These are phyloP conservation scores for Diplosphaera chodatii DNA, from an alignment of 139 green algal species.

Conservation along the genomic window DNA sequence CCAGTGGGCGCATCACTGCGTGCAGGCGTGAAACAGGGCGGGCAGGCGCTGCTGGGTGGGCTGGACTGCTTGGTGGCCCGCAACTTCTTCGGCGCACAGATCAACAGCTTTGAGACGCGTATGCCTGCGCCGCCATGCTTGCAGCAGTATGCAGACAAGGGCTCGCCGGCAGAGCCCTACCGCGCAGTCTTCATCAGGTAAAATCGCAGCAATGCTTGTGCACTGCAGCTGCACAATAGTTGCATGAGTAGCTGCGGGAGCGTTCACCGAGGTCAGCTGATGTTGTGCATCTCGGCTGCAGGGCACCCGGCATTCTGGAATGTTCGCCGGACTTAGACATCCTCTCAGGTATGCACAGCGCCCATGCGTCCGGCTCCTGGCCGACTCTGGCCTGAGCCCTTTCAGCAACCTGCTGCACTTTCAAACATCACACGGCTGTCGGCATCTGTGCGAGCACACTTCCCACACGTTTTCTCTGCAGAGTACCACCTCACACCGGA, in stretches of 20 bases:
- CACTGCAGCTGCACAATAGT: no score
- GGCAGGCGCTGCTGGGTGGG: slow-evolving; percentile 88
- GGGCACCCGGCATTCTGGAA: background rate
- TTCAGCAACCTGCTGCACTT: no score
- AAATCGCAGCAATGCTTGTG: no score
- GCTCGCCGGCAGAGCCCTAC: slow-evolving; percentile 10
- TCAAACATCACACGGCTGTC: no score
- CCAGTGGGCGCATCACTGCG: no score
- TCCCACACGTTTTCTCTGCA: no score
- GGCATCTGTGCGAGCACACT: no score
- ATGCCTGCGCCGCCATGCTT: slow-evolving; percentile 59
- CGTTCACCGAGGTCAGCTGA: no score
- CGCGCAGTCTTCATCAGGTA: slow-evolving; percentile 25
- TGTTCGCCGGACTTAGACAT: slow-evolving; percentile 1
- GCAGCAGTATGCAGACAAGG: background rate
- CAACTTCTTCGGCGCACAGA: slow-evolving; percentile 98
- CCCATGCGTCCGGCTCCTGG: no score
- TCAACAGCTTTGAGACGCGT: slow-evolving; percentile 92
- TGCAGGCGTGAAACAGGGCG: slow-evolving; percentile 86
- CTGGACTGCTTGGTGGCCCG: slow-evolving; percentile 86
- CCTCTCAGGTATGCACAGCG: slow-evolving; percentile 1
- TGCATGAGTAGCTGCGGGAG: no score
- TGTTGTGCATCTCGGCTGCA: background rate
- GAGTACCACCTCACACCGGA: slow-evolving; percentile 35
- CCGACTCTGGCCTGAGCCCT: no score